Percentiles rank a stretch among this genome's conserved stretches.
These are phyloP conservation scores for Globisporangium spinosum DNA, from an alignment of 352 stramenopile genomes.

Conservation along the genomic window DNA sequence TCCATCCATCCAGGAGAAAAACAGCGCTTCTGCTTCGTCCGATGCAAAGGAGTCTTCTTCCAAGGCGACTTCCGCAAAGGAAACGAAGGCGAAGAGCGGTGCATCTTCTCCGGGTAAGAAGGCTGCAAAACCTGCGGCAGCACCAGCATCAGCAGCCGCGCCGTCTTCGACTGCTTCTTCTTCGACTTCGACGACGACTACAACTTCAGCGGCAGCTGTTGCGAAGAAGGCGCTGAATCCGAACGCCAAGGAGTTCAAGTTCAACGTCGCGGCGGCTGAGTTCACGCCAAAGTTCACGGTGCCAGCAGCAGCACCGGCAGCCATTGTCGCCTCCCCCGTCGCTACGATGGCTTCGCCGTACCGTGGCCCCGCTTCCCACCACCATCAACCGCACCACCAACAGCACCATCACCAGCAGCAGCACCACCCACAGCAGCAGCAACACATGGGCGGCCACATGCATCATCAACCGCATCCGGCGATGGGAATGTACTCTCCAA, in stretches of 20 bases:
- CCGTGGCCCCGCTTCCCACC: slow-evolving; percentile 18
- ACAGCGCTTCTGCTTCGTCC: not conserved
- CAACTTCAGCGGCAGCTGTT: slow-evolving; percentile 13
- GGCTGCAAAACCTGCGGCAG: not conserved
- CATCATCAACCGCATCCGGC: slow-evolving; percentile 29
- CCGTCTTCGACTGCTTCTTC: not conserved
- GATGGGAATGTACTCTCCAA: slow-evolving; percentile 43
- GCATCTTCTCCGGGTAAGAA: slow-evolving; percentile 5
- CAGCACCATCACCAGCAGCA: slow-evolving; percentile 15
- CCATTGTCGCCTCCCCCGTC: slow-evolving; percentile 16
- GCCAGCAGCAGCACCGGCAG: slow-evolving; percentile 2
- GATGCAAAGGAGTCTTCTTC: slow-evolving; percentile 5
- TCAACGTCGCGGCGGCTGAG: slow-evolving; percentile 50
- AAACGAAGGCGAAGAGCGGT: not conserved
- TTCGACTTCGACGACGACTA: not conserved
- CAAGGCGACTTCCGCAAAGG: slow-evolving; percentile 6
- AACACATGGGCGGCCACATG: slow-evolving; percentile 21
- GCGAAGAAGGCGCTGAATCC: slow-evolving; percentile 78
- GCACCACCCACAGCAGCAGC: slow-evolving; percentile 13
- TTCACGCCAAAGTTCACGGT: slow-evolving; percentile 69
- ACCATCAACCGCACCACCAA: slow-evolving; percentile 13
- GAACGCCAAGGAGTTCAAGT: slow-evolving; percentile 86
- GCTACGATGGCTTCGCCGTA: slow-evolving; percentile 45
- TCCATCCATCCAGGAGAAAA: slow-evolving; percentile 9
- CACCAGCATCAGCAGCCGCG: not conserved